Evolutionary conservation across 1,284 basidiomycete species (phyloP), one percentile per base, ranked within the genome.

Genomic region (Rhodofomes roseus): DNA sequence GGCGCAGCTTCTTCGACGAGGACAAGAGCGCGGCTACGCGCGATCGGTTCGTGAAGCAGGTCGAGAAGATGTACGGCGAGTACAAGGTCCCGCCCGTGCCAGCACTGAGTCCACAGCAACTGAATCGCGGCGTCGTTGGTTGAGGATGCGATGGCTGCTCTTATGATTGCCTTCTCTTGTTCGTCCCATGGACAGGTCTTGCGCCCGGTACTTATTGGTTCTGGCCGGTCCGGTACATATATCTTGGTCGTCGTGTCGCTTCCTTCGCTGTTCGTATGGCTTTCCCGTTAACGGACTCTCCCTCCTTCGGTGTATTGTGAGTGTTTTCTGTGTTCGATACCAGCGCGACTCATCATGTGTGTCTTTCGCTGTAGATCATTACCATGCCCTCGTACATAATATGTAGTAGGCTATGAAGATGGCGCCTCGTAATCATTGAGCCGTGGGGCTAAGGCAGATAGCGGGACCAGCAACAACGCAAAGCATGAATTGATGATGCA

Each of bases 51-150:
- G 71, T 86, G 51, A 65, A 73, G 62, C 71, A 79, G 23, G 81
- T 86, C 18, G 81, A 80, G 65, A 76, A 72, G 56, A 81, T 86
- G 80, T 79, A 81, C 66, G 76, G 76, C 69, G 74, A 73, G 58
- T 65, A 69, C 58, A 63, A 64, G n/a, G 46, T 62, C 48, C 81
- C 81, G 23, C 81, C 80, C 34, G 79, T 84, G 37, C 81, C 81
- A 3, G 75, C 72, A 61, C 65, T 84, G 27, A 57, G 65, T 14
- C 3, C 39, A 18, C 50, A 31, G 41, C 57, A 51, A 22, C 55
- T 57, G 43, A 48, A 29, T 20, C 31, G 41, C 25, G 46, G 36
- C 22, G 58, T 44, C 22, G 43, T 29, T 11, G 46, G 46, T 9
- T 51, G 23, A 39, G 29, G 20, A 16, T 37, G 11, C n/a, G 50